phyloP scores from a whole-genome alignment of 257 asterid genomes.

The Solanum commersonii region DNA sequence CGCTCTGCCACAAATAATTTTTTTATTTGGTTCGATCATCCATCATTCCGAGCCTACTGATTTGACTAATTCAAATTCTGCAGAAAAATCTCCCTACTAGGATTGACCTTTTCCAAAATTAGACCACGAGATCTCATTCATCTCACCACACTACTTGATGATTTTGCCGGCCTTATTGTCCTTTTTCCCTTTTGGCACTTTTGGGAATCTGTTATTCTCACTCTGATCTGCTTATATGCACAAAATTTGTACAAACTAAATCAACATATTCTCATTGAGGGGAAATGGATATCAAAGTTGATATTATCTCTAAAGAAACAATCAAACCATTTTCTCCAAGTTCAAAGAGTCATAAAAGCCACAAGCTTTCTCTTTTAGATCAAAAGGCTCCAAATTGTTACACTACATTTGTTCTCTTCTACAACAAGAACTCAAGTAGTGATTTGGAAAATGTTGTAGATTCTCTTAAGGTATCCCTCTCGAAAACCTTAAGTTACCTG shows the following conservation, averaged over 20 bases:
- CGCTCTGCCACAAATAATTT: background rate
- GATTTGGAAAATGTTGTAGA: background rate
- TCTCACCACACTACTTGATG: background rate
- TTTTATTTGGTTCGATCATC: background rate
- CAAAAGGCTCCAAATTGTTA: background rate
- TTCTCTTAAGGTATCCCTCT: background rate
- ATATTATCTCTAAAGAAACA: background rate
- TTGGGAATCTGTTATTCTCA: background rate
- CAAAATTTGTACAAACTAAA: background rate
- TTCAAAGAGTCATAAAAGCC: background rate
- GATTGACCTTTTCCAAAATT: background rate
- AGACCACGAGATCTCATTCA: background rate
- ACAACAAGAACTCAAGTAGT: background rate
- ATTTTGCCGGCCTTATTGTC: background rate
- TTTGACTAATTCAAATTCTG: background rate
- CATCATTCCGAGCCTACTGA: background rate
- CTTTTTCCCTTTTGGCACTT: background rate
- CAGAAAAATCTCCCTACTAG: background rate
- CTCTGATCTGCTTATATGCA: background rate
- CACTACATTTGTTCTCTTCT: background rate
- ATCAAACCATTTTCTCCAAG: background rate
- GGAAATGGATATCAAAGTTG: background rate
- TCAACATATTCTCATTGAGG: background rate
- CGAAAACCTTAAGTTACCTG: background rate
- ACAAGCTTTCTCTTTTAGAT: conserved; percentile 1